Base-by-base conservation (phyloP, 345 rosid species). In the Salix caprea region DNA sequence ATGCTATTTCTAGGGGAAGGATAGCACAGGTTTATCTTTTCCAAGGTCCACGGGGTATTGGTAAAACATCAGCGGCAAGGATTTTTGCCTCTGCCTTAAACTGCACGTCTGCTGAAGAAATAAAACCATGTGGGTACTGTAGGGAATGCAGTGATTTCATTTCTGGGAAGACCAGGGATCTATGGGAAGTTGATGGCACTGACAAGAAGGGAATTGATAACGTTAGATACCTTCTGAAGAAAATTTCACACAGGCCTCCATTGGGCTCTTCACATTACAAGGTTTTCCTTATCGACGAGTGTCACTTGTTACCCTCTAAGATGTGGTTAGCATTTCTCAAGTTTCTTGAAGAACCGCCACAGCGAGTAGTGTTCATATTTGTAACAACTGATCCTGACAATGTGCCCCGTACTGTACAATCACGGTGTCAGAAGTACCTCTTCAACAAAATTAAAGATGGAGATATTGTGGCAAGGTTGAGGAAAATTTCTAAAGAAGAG, bases 1-100 rank as follows among this genome's bases (percentile, higher is more conserved):
- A 85, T 82, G 91, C 99, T 70, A 80, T 91, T 56, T 84, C 87
- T 67, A 87, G 91, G 80, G 89, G 90, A 76, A 92, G 94, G 87
- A 88, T 96, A 64, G 96, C 98, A 62, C 96, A 94, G 26, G 88
- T 96, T 68, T 96, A 96, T 87, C 93, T 96, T 71, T 96, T 96
- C 79, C 99, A 93, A 72, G 99, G 99, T 68, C 97, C 98, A 4
- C 92, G 99, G 1, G 99, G 99, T 64, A 91, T 94, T 9, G 99
- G 98, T 40, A 96, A 96, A 83, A 87, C 98, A 72, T 96, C 98
- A 48, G 82, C 93, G 2, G 97, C 99, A 2, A 91, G 90, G 79
- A 91, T 93, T 71, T 96, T 96, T 82, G 87, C 96, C 24, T 90
- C 94, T 30, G 97, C 99, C 69, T 82, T 96, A 58, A 93, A 93